These are phyloP conservation scores for Plantago major DNA, from an alignment of 257 asterid genomes.

Conservation along the genomic window DNA sequence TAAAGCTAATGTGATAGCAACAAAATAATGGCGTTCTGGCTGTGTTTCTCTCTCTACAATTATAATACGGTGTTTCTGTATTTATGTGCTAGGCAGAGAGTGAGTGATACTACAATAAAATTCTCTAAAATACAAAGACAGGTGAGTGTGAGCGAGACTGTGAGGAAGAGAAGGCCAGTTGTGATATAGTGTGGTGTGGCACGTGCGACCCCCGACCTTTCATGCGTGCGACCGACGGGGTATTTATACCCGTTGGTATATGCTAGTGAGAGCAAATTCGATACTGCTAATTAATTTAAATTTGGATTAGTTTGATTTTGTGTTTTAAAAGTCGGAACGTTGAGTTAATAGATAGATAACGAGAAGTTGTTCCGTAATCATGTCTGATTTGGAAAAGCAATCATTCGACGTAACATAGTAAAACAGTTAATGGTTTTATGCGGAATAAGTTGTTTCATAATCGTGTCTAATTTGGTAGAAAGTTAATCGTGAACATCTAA, in stretches of 20 bases:
- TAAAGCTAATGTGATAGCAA: constrained; percentile 45
- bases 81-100: constrained; percentile 20
- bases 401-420: too few species aligned
- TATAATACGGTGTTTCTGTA: constrained; percentile 12
- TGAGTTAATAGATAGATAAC: too few species aligned
- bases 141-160: not conserved
- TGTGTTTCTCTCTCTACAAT: constrained; percentile 36
- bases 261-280: constrained; percentile 23
- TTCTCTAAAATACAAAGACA: not conserved
- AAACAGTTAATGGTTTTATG: too few species aligned
- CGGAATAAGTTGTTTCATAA: too few species aligned
- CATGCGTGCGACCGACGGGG: constrained; percentile 51
- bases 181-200: constrained; percentile 29
- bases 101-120: not conserved
- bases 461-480: too few species aligned
- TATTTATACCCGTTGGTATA: constrained; percentile 9
- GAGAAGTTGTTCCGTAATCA: too few species aligned
- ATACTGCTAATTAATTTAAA: constrained; percentile 5
- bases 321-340: too few species aligned
- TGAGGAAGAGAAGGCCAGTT: constrained; percentile 16
- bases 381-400: too few species aligned
- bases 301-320: too few species aligned
- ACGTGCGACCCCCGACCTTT: constrained; percentile 35
- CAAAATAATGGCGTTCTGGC: constrained; percentile 27
- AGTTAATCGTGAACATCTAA: too few species aligned